phyloP scores from a whole-genome alignment of 352 stramenopile genomes.

The Pythium grandisporangium region DNA sequence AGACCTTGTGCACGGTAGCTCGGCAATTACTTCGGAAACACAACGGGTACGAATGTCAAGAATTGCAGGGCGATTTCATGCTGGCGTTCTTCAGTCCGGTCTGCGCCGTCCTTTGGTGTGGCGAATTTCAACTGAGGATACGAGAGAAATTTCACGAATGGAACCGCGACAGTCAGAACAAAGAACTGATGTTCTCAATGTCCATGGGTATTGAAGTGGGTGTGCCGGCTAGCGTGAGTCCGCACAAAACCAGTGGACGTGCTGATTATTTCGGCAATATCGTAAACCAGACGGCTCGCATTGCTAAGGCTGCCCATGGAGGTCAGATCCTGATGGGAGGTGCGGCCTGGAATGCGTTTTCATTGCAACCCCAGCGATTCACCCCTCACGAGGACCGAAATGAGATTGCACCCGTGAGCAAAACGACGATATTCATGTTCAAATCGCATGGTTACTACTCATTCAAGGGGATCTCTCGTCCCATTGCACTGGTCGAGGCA shows the following conservation, averaged over 20 bases:
- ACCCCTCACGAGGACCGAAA: slow-evolving; percentile 26
- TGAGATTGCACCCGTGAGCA: slow-evolving; percentile 28
- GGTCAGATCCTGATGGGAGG: slow-evolving; percentile 77
- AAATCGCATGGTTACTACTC: slow-evolving; percentile 74
- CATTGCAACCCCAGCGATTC: slow-evolving; percentile 19
- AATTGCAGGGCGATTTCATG: slow-evolving; percentile 86
- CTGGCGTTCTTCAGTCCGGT: slow-evolving; percentile 81
- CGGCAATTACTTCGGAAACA: slow-evolving; percentile 66
- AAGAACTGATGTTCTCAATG: slow-evolving; percentile 81
- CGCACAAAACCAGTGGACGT: slow-evolving; percentile 81
- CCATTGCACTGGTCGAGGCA: slow-evolving; percentile 72
- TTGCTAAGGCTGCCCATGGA: slow-evolving; percentile 74
- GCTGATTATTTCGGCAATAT: slow-evolving; percentile 88
- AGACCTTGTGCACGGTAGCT: slow-evolving; percentile 72
- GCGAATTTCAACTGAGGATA: slow-evolving; percentile 78
- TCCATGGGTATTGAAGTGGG: slow-evolving; percentile 83
- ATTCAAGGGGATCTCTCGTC: slow-evolving; percentile 82
- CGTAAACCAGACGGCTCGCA: slow-evolving; percentile 83
- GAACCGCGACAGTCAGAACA: slow-evolving; percentile 63
- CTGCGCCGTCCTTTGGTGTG: slow-evolving; percentile 75
- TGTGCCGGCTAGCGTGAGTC: slow-evolving; percentile 73
- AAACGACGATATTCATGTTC: slow-evolving; percentile 73
- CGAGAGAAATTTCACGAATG: slow-evolving; percentile 69
- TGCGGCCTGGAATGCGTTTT: slow-evolving; percentile 69
- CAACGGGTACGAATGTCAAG: slow-evolving; percentile 85